phyloP scores from a whole-genome alignment of 2,329 filamentous ascomycete genomes.

The Botrytis fabae region DNA sequence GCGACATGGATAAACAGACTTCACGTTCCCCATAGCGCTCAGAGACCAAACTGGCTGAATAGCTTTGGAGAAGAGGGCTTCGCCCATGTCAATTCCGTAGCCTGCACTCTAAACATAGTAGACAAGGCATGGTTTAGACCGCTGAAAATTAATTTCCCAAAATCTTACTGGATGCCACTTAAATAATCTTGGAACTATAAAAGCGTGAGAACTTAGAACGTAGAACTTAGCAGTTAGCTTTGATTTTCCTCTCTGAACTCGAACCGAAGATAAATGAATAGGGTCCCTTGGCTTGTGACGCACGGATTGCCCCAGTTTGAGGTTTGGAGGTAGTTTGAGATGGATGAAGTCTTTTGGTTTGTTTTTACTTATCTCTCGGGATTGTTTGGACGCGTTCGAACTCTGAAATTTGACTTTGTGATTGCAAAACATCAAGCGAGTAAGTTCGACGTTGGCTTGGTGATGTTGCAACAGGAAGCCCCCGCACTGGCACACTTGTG shows the following conservation, averaged over 20 bases:
- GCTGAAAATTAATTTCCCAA: conserved; percentile 10
- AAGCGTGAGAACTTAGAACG: not conserved
- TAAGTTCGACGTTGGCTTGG: not conserved
- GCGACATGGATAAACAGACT: conserved; percentile 16
- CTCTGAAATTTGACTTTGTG: not conserved
- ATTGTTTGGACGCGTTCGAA: not conserved
- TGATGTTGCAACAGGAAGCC: not conserved
- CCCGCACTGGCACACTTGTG: not conserved
- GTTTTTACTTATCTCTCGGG: not conserved
- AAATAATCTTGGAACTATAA: conserved; percentile 10
- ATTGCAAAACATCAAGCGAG: not conserved
- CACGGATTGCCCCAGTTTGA: conserved; percentile 18
- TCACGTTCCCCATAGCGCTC: conserved; percentile 20
- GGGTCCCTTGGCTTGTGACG: conserved; percentile 12
- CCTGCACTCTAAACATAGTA: conserved; percentile 11
- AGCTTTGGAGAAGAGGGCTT: conserved; percentile 6
- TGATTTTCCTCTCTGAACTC: not conserved
- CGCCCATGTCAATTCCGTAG: conserved; percentile 13
- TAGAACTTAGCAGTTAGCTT: not conserved
- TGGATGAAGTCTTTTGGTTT: not conserved
- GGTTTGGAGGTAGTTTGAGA: conserved; percentile 7
- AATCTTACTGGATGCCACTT: conserved; percentile 12
- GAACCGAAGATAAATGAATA: not conserved
- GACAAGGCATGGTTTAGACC: conserved; percentile 18
- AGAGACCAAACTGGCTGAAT: conserved; percentile 14